Evolutionary conservation across 306 rosid species (phyloP).

Genomic region (Ochetophila trinervis): DNA sequence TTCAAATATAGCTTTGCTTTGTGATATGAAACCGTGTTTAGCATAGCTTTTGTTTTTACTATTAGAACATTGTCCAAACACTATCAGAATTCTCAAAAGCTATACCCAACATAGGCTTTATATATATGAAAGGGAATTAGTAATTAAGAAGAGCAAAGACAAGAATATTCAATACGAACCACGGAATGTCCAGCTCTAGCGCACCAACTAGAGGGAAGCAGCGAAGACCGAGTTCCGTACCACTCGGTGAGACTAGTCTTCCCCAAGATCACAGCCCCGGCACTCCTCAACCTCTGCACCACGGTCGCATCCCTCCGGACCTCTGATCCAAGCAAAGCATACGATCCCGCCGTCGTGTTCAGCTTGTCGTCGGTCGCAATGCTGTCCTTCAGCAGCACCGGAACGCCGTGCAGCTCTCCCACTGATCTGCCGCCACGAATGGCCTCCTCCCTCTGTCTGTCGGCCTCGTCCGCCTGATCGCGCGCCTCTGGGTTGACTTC

Average conservation of each 20-base stretch:
- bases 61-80: too few species aligned
- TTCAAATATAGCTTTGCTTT: too few species aligned
- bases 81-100: too few species aligned
- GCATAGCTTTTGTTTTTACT: too few species aligned
- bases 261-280: conserved; percentile 60
- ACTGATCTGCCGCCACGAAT: not conserved
- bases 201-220: conserved; percentile 39
- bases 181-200: conserved; percentile 51
- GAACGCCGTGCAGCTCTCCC: conserved; percentile 52
- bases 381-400: conserved; percentile 58
- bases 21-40: too few species aligned
- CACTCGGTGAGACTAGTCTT: conserved; percentile 55
- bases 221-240: conserved; percentile 36
- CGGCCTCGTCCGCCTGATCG: conserved; percentile 59
- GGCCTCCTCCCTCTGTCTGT: conserved; percentile 32
- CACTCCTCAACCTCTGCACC: conserved; percentile 42
- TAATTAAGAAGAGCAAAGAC: not conserved
- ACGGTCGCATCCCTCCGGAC: conserved; percentile 61
- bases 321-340: conserved; percentile 54
- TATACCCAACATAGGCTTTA: too few species aligned
- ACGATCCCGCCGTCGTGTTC: conserved; percentile 61
- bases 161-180: conserved; percentile 27
- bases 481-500: conserved; percentile 68
- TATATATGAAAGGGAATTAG: too few species aligned
- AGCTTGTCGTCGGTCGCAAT: conserved; percentile 50